Percentiles rank a stretch among this genome's conserved stretches.
Evolutionary conservation across 2,329 filamentous ascomycete species (phyloP).

Genomic region (Colletotrichum agaves): DNA sequence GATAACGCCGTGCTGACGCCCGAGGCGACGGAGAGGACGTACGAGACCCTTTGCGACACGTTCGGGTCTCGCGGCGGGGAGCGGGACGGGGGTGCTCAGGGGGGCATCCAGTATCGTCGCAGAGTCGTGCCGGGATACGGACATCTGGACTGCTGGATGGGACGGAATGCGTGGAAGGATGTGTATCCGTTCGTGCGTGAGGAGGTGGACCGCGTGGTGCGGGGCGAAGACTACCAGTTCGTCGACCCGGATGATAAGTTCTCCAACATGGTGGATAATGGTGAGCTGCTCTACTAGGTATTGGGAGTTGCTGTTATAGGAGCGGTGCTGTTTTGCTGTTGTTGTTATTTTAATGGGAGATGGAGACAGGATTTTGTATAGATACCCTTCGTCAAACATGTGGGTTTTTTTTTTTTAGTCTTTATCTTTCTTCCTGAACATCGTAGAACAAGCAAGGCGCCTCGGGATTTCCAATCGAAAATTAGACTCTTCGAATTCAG

Average conservation of each 20-base stretch:
- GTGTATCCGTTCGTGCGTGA: constrained; percentile 67
- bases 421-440: too few relatives aligned
- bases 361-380: too few relatives aligned
- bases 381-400: too few relatives aligned
- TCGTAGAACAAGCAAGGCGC: too few relatives aligned
- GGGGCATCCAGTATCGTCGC: constrained; percentile 59
- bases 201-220: constrained; percentile 64
- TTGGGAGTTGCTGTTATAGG: not conserved
- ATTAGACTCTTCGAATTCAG: too few relatives aligned
- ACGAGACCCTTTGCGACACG: constrained; percentile 61
- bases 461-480: too few relatives aligned
- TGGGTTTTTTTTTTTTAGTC: too few relatives aligned
- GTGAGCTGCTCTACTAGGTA: constrained; percentile 51
- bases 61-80: constrained; percentile 55
- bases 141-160: constrained; percentile 72
- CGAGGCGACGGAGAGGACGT: constrained; percentile 63
- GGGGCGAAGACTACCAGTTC: constrained; percentile 55
- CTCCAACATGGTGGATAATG: constrained; percentile 52
- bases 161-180: constrained; percentile 66
- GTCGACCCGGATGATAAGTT: constrained; percentile 56
- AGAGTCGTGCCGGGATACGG: constrained; percentile 67
- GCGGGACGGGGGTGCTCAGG: constrained; percentile 37
- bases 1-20: constrained; percentile 68
- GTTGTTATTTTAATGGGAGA: too few relatives aligned
- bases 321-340: too few relatives aligned